These are phyloP conservation scores for Steccherinum ochraceum DNA, from an alignment of 768 basidiomycete species.

Conservation along the genomic window DNA sequence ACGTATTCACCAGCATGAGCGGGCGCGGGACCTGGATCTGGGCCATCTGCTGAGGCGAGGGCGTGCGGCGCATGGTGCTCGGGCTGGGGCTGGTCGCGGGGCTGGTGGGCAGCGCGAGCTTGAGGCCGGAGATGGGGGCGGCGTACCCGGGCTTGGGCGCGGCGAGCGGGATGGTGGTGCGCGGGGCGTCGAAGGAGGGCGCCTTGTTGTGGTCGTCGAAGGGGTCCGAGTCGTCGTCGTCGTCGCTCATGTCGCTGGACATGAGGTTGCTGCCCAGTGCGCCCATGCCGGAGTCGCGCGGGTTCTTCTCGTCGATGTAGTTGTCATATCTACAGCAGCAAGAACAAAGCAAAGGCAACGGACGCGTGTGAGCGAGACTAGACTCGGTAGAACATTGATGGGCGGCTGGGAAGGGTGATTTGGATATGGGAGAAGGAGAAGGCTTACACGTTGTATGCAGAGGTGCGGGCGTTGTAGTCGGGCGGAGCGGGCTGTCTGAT, in stretches of 20 bases:
- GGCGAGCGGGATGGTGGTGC: conserved; percentile 40
- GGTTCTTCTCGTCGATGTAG: conserved; percentile 36
- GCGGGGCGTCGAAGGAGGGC: conserved; percentile 14
- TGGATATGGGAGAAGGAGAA: neutral
- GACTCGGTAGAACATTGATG: neutral
- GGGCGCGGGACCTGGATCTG: conserved; percentile 14
- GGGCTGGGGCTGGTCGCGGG: conserved; percentile 29
- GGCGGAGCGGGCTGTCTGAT: conserved; percentile 29
- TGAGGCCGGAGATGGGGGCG: conserved; percentile 60
- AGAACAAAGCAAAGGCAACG: conserved; percentile 1
- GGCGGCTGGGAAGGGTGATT: neutral
- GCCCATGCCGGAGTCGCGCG: conserved; percentile 48
- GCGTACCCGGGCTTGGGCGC: conserved; percentile 73
- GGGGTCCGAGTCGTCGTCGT: conserved; percentile 30
- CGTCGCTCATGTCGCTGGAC: conserved; percentile 36
- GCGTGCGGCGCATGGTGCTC: conserved; percentile 13
- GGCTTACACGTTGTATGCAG: conserved; percentile 66
- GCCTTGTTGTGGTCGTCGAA: conserved; percentile 25
- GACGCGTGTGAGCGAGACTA: no score
- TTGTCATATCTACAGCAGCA: conserved; percentile 63
- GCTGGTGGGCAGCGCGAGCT: conserved; percentile 44
- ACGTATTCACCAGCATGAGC: conserved; percentile 20
- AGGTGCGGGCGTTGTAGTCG: conserved; percentile 50
- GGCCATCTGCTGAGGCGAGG: conserved; percentile 13
- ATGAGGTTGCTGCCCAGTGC: conserved; percentile 45